Evolutionary conservation across 2,329 filamentous ascomycete species (phyloP).

Genomic region (Chalaropsis thielavioides): DNA sequence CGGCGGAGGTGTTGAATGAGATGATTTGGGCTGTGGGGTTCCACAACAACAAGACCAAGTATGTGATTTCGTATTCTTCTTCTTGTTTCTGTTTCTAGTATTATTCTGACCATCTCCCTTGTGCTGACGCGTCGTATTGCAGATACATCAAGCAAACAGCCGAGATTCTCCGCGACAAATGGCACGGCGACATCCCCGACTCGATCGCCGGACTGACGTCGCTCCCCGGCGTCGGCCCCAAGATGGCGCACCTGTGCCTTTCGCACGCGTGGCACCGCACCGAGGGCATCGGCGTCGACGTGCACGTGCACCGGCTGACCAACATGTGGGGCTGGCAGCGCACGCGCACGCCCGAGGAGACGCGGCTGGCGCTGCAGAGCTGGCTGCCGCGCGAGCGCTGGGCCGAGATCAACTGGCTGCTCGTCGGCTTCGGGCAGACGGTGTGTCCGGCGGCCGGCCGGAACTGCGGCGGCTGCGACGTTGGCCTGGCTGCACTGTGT

Average conservation of each 20-base stretch:
- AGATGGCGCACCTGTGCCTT: constrained; percentile 87
- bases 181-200: constrained; percentile 62
- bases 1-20: constrained; percentile 49
- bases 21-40: constrained; percentile 79
- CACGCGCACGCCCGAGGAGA: constrained; percentile 70
- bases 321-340: constrained; percentile 89
- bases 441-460: constrained; percentile 60
- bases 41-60: constrained; percentile 86
- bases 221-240: constrained; percentile 78
- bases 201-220: constrained; percentile 60
- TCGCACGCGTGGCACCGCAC: constrained; percentile 51
- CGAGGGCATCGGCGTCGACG: constrained; percentile 79
- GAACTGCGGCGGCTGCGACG: constrained; percentile 71
- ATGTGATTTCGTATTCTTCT: constrained; percentile 23
- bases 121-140: background rate
- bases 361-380: constrained; percentile 55
- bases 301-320: constrained; percentile 87
- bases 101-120: background rate
- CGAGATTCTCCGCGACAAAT: constrained; percentile 54
- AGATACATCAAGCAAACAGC: constrained; percentile 60
- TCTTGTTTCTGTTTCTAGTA: background rate
- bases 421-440: constrained; percentile 79
- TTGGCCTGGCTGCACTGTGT: constrained; percentile 65
- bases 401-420: constrained; percentile 82
- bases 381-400: constrained; percentile 78